Evolutionary conservation across 1,284 basidiomycete genomes (phyloP), one percentile per base, ranked within the genome.

Genomic region (Tremellales sp.): DNA sequence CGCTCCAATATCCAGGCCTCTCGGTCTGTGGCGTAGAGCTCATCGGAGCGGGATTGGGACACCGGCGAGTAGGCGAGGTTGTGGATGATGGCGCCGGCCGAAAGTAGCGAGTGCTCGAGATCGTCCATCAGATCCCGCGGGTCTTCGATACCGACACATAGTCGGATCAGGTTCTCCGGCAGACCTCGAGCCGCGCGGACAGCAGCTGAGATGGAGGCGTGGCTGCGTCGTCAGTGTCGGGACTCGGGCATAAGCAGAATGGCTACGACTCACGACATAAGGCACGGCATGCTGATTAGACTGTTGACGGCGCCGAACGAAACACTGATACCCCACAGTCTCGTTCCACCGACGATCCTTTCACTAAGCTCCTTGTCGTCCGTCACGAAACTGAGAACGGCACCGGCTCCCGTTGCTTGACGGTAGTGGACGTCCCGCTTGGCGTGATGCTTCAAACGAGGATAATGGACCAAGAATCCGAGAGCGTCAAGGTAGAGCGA

Each of bases 101-200:
- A 84, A 45, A 97, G 78, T 41, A 99, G 80, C 0, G 96, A 91
- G 60, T 85, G 84, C 69, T 97, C 90, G 25, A 99, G 83, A 74
- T 99, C 96, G 67, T 96, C 93, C 44, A 98, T 79, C 31, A 99
- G 79, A 75, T 98, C 96, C 43, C 82, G 80, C 3, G 88, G 80
- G 74, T 98, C 94, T 76, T 99, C 96, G 60, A 99, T 98, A 58
- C 96, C 96, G 61, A 98, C 91, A 68, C 96, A 99, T 29, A 98
- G 82, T 42, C 96, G 88, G 65, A 99, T 97, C 49, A 99, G 82
- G 74, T 98, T 90, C 73, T 99, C 96, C 23, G 94, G 96, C 25
- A 99, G 80, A 43, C 93, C 91, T 52, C 96, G 87, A 46, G 85
- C 92, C 24, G 90, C 91, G 31, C 96, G 86, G 21, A 85, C 84